Conservation (phyloP, 2,329 filamentous ascomycete species). For the Hypoxylon sp. region DNA sequence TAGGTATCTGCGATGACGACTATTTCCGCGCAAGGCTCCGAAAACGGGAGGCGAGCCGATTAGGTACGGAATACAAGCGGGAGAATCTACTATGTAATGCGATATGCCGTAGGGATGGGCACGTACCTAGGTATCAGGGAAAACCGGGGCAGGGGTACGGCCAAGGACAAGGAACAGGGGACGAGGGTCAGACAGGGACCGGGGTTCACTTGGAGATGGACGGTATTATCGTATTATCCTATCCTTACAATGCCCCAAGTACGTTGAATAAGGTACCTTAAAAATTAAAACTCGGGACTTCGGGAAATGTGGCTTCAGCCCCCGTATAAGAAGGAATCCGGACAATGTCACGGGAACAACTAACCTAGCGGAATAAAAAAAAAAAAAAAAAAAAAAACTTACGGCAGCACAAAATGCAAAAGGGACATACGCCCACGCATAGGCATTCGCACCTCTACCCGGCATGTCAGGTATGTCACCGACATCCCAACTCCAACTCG, state of each 20-base stretch:
- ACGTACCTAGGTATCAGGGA: constrained; percentile 39
- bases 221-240: neutral
- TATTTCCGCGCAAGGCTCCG: constrained; percentile 50
- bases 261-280: constrained; percentile 8
- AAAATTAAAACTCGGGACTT: constrained; percentile 29
- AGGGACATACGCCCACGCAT: neutral
- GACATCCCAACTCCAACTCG: constrained; percentile 22
- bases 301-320: constrained; percentile 7
- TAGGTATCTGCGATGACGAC: constrained; percentile 45
- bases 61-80: constrained; percentile 34
- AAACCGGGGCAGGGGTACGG: constrained; percentile 30
- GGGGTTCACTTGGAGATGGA: constrained; percentile 30
- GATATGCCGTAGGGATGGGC: constrained; percentile 40
- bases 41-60: constrained; percentile 48
- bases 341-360: too few species aligned
- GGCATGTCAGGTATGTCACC: neutral
- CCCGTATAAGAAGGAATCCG: too few species aligned
- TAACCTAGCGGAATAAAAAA: too few species aligned
- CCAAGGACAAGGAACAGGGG: constrained; percentile 26
- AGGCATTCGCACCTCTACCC: too few species aligned
- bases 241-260: neutral
- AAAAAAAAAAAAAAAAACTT: too few species aligned
- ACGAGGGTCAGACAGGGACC: constrained; percentile 10
- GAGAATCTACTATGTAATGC: constrained; percentile 24
- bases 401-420: neutral